Evolutionary conservation across 169 alveolate genomes (phyloP).

Genomic region (Cryptosporidium parvum): DNA sequence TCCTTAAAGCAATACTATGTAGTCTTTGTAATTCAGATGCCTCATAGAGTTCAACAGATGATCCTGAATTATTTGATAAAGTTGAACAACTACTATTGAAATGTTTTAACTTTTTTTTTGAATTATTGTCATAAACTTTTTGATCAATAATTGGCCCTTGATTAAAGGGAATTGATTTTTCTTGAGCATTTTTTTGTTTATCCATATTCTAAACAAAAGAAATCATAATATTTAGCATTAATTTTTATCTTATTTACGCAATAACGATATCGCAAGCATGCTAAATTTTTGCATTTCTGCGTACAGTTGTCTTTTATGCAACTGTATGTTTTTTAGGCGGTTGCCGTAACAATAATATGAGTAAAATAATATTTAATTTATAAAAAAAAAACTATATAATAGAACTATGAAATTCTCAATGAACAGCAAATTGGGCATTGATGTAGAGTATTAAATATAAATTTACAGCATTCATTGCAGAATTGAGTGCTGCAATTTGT

Average conservation of each 20-base stretch:
- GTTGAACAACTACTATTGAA: slow-evolving; percentile 18
- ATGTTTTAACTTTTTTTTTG: not conserved
- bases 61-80: slow-evolving; percentile 37
- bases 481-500: slow-evolving; percentile 19
- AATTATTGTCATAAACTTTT: slow-evolving; percentile 1
- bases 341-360: not conserved
- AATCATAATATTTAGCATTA: slow-evolving; percentile 9
- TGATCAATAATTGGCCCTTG: not conserved
- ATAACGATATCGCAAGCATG: slow-evolving; percentile 73
- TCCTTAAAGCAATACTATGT: slow-evolving; percentile 68
- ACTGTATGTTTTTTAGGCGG: slow-evolving; percentile 45
- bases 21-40: slow-evolving; percentile 50
- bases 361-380: not conserved
- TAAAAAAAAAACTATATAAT: not conserved
- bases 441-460: slow-evolving; percentile 41
- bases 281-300: slow-evolving; percentile 29
- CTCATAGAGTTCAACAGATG: slow-evolving; percentile 66
- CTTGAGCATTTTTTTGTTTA: not conserved
- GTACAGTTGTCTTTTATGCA: slow-evolving; percentile 63
- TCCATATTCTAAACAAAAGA: slow-evolving; percentile 36
- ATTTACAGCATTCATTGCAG: slow-evolving; percentile 48
- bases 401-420: not conserved
- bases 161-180: slow-evolving; percentile 4
- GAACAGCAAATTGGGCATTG: slow-evolving; percentile 67
- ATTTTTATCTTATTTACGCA: slow-evolving; percentile 21